Evolutionary conservation across 2,329 filamentous ascomycete species (phyloP), one percentile per base, ranked within the genome.

Genomic region (Aureobasidium sp.): DNA sequence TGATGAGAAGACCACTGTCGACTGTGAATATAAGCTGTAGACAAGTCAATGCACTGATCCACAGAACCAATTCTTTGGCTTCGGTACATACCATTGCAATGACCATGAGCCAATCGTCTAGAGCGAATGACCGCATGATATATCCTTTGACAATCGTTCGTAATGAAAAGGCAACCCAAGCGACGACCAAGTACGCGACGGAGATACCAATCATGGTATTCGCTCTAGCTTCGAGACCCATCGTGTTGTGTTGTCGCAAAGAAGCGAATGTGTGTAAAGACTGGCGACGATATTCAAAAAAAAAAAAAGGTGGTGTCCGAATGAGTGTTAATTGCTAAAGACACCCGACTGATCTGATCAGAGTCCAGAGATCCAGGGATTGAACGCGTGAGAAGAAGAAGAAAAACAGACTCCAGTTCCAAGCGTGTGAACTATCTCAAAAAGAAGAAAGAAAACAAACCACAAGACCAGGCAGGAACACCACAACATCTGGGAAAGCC

Each of bases 151-250:
- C 57, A 13, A 42, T 23, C 4, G 38, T 10, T 9, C 57, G 23
- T 27, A 60, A 23, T 27, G 29, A 45, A 27, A 60, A 49, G 6
- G 57, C 47, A 13, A 60, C 35, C 57, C 57, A 60, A 5, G 57
- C 37, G 13, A 60, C 13, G 11, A 8, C 47, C 9, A 60, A 37
- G 19, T 40, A 60, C 6, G 33, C 57, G 4, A 13, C 27, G 10
- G 46, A 49, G 10, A 51, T 19, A 47, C 57, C 57, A 13, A 51
- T 25, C 57, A 60, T 60, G 33, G 57, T 43, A 23, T 53, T 29
- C 17, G n/a, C 46, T 40, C 46, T 53, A 4, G 7, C 31, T 21
- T 47, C 31, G 5, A 35, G 50, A 37, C 23, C 27, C 50, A 23
- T 54, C 6, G 8, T 29, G 50, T 13, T 21, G 5, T 3, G 6